phyloP scores from a whole-genome alignment of 2,329 filamentous ascomycete genomes.

The Sarocladiaceae sp. region DNA sequence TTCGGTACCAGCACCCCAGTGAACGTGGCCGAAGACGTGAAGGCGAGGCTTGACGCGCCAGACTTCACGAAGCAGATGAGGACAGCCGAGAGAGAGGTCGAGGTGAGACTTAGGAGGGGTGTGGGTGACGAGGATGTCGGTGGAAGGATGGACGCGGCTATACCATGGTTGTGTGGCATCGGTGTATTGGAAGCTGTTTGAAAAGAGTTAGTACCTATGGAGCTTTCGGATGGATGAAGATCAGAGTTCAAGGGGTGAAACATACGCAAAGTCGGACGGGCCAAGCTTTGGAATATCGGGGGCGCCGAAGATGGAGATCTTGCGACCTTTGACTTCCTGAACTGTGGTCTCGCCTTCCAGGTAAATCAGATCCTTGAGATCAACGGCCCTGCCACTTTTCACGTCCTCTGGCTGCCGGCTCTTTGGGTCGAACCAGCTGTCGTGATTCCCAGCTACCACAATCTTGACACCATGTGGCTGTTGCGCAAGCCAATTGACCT shows the following conservation, averaged over 20 bases:
- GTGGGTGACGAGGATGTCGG: conserved; percentile 79
- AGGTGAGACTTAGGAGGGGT: conserved; percentile 71
- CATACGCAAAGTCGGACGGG: conserved; percentile 59
- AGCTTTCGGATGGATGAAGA: neutral
- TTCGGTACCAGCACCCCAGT: conserved; percentile 69
- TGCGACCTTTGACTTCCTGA: conserved; percentile 56
- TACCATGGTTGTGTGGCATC: conserved; percentile 65
- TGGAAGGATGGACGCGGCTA: conserved; percentile 63
- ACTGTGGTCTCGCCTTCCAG: conserved; percentile 65
- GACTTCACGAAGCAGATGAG: conserved; percentile 64
- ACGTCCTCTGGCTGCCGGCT: conserved; percentile 56
- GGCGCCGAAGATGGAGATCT: conserved; percentile 66
- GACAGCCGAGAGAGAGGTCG: conserved; percentile 66
- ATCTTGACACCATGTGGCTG: conserved; percentile 78
- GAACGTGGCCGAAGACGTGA: conserved; percentile 83
- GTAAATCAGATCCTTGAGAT: conserved; percentile 69
- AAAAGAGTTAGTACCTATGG: conserved; percentile 1
- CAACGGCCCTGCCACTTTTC: conserved; percentile 44
- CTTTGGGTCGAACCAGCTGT: conserved; percentile 73
- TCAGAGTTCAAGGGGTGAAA: neutral
- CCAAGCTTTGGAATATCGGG: conserved; percentile 76
- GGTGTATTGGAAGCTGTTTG: conserved; percentile 65
- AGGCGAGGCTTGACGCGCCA: conserved; percentile 71
- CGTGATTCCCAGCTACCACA: conserved; percentile 83
- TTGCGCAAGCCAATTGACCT: conserved; percentile 75